phyloP scores from a whole-genome alignment of 345 rosid genomes.

The Anacardium occidentale region DNA sequence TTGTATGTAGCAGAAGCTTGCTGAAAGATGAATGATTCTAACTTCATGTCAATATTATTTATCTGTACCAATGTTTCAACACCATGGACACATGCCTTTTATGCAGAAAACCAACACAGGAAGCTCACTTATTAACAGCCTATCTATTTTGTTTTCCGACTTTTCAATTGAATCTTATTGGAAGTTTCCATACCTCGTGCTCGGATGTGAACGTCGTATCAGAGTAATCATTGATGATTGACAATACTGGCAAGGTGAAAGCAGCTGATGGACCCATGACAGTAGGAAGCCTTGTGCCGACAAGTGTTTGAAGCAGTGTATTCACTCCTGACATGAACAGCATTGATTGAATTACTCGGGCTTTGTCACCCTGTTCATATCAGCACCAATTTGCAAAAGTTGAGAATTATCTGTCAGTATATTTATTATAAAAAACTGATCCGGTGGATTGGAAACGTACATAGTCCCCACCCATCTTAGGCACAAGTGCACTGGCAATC shows the following conservation, averaged over 20 bases:
- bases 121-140: background rate
- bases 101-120: background rate
- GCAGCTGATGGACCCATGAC: slow-evolving; percentile 94
- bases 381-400: slow-evolving; percentile 11
- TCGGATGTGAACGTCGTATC: slow-evolving; percentile 48
- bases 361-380: slow-evolving; percentile 75
- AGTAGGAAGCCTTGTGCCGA: slow-evolving; percentile 89
- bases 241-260: slow-evolving; percentile 63
- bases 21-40: background rate
- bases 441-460: slow-evolving; percentile 40
- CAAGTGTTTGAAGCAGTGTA: slow-evolving; percentile 83
- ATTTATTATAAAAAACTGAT: background rate
- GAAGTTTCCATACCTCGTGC: slow-evolving; percentile 50
- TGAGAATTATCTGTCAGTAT: background rate
- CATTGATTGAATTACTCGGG: slow-evolving; percentile 74
- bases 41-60: background rate
- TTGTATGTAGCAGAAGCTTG: background rate
- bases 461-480: slow-evolving; percentile 78
- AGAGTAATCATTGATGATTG: slow-evolving; percentile 69
- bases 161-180: background rate
- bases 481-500: slow-evolving; percentile 64
- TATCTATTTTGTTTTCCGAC: background rate
- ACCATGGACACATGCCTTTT: background rate
- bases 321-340: slow-evolving; percentile 91
- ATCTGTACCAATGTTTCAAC: background rate